phyloP scores from a whole-genome alignment of 1,284 basidiomycete genomes.

The Moesziomyces sp. region DNA sequence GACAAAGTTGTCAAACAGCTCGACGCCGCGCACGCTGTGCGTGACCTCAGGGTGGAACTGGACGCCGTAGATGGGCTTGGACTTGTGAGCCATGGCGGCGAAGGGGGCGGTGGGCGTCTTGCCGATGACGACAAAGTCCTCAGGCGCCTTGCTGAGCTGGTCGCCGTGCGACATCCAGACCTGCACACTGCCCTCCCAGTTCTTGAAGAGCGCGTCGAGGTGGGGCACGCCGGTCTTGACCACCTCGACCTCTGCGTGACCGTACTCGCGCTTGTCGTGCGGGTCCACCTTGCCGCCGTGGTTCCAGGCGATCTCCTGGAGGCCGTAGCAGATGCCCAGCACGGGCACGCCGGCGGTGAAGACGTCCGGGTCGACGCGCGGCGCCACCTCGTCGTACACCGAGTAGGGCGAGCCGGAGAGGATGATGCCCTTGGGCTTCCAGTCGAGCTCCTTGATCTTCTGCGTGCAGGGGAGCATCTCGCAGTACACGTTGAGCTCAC shows the following conservation, averaged over 20 bases:
- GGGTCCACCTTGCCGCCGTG: conserved; percentile 87
- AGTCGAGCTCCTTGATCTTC: conserved; percentile 86
- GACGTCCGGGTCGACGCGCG: conserved; percentile 94
- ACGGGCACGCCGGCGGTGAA: conserved; percentile 90
- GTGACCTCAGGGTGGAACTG: conserved; percentile 99
- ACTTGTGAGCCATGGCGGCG: conserved; percentile 90
- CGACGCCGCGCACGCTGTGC: conserved; percentile 88
- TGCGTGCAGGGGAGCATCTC: conserved; percentile 98
- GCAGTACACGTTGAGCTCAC: conserved; percentile 97
- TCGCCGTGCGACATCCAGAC: conserved; percentile 99
- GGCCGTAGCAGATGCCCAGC: conserved; percentile 96
- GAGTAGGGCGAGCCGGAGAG: conserved; percentile 98
- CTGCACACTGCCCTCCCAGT: conserved; percentile 81
- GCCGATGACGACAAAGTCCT: conserved; percentile 88
- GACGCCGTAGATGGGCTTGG: conserved; percentile 91
- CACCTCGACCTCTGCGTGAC: conserved; percentile 84
- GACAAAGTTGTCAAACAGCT: conserved; percentile 89
- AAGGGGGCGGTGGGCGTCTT: conserved; percentile 88
- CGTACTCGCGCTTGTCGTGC: conserved; percentile 94
- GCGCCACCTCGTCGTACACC: conserved; percentile 91
- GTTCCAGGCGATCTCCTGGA: conserved; percentile 97
- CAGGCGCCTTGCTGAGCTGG: conserved; percentile 84
- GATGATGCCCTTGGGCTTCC: conserved; percentile 97
- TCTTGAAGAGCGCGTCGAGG: conserved; percentile 82
- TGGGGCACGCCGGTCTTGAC: conserved; percentile 75